Evolutionary conservation across 169 alveolate species (phyloP).

Genomic region (Plasmodium adleri): DNA sequence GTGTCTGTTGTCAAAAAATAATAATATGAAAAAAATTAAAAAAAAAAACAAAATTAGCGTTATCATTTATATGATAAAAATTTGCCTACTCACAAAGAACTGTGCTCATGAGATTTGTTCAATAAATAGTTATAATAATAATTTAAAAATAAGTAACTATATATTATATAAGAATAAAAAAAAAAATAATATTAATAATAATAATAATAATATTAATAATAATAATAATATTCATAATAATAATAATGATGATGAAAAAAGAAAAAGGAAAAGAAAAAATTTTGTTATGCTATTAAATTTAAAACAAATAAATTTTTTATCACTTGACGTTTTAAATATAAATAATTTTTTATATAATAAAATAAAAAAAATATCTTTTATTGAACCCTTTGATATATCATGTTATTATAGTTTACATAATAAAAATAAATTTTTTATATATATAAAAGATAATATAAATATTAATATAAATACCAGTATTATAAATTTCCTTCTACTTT

Average conservation of each 20-base stretch:
- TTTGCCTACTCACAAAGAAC: slow-evolving; percentile 17
- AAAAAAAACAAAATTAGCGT: slow-evolving; percentile 18
- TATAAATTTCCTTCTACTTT: slow-evolving; percentile 24
- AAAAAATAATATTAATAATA: not conserved
- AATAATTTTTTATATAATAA: slow-evolving; percentile 13
- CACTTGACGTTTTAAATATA: slow-evolving; percentile 3
- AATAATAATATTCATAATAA: not conserved
- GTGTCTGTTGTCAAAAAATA: not conserved
- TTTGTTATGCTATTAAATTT: not conserved
- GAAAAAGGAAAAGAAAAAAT: not conserved
- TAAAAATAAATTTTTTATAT: slow-evolving; percentile 16
- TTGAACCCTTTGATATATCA: slow-evolving; percentile 35
- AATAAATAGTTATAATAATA: slow-evolving; percentile 35
- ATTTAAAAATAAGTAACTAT: not conserved
- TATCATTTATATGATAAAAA: slow-evolving; percentile 26
- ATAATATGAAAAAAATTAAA: not conserved
- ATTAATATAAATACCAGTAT: slow-evolving; percentile 18
- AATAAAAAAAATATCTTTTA: slow-evolving; percentile 6
- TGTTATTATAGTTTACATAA: slow-evolving; percentile 15
- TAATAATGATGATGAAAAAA: not conserved
- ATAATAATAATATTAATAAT: not conserved
- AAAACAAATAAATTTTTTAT: slow-evolving; percentile 8
- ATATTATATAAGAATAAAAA: not conserved
- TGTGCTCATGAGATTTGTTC: slow-evolving; percentile 44
- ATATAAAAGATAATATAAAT: slow-evolving; percentile 46